Percentiles rank a stretch among this genome's conserved stretches.
Conservation (phyloP, 2,329 filamentous ascomycete species). For the Colletotrichum sp. region DNA sequence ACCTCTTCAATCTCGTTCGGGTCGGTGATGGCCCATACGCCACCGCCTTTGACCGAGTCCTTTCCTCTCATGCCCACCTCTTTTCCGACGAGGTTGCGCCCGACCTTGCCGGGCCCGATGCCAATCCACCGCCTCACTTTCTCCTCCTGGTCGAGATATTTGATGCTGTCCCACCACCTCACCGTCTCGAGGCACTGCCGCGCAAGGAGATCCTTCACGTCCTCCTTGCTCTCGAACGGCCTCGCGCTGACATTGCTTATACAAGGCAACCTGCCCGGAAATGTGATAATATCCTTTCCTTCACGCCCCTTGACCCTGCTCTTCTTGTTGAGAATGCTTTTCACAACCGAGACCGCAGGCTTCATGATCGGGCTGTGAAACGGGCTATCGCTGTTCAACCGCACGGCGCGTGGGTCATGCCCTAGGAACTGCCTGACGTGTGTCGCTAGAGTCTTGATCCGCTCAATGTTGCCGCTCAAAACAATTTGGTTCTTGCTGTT, state of each 20-base stretch:
- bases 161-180: slow-evolving; percentile 92
- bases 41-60: slow-evolving; percentile 82
- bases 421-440: slow-evolving; percentile 89
- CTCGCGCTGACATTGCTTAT: slow-evolving; percentile 85
- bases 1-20: slow-evolving; percentile 77
- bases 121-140: slow-evolving; percentile 87
- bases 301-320: slow-evolving; percentile 58
- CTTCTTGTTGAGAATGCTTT: slow-evolving; percentile 64
- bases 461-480: slow-evolving; percentile 82
- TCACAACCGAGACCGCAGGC: slow-evolving; percentile 79
- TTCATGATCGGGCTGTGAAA: slow-evolving; percentile 94
- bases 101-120: slow-evolving; percentile 92
- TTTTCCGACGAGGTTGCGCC: slow-evolving; percentile 90
- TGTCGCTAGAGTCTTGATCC: slow-evolving; percentile 80
- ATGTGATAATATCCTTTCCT: slow-evolving; percentile 70
- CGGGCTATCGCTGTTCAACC: slow-evolving; percentile 84
- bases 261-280: slow-evolving; percentile 76
- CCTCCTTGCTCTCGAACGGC: slow-evolving; percentile 74
- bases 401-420: slow-evolving; percentile 87
- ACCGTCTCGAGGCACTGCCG: slow-evolving; percentile 91
- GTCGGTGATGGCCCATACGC: slow-evolving; percentile 90
- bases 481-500: slow-evolving; percentile 98
- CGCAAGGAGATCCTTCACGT: slow-evolving; percentile 80
- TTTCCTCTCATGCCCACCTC: slow-evolving; percentile 86
- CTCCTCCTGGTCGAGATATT: slow-evolving; percentile 83